phyloP scores from a whole-genome alignment of 2,329 filamentous ascomycete species.

The Alternaria sp. region DNA sequence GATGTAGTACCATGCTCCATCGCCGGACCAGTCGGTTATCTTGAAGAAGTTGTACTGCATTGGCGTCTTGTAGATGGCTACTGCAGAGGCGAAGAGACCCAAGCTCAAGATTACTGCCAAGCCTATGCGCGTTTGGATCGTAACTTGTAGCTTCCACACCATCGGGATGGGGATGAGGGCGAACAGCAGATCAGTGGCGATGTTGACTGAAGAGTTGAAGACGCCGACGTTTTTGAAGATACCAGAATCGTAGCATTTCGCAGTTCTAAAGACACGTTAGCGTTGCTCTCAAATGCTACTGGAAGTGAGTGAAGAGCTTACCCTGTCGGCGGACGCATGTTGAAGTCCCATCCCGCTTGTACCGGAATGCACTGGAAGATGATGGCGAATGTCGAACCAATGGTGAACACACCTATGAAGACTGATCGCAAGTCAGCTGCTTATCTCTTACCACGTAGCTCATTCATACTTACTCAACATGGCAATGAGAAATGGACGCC shows the following conservation, averaged over 20 bases:
- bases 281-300: no score
- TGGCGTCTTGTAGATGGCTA: constrained; percentile 30
- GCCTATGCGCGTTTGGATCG: constrained; percentile 49
- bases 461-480: constrained; percentile 48
- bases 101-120: constrained; percentile 43
- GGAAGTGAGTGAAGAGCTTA: not conserved
- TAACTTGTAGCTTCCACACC: constrained; percentile 52
- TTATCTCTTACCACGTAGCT: not conserved
- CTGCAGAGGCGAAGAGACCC: constrained; percentile 45
- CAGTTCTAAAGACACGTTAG: constrained; percentile 14
- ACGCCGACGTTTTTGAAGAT: constrained; percentile 56
- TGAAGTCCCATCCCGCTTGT: constrained; percentile 52
- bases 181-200: constrained; percentile 50
- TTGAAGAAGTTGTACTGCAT: constrained; percentile 40
- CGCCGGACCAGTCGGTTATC: constrained; percentile 34
- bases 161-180: constrained; percentile 53
- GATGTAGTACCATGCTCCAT: constrained; percentile 34
- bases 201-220: constrained; percentile 54
- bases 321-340: constrained; percentile 28
- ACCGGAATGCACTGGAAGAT: constrained; percentile 49
- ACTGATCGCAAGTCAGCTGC: constrained; percentile 7
- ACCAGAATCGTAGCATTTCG: constrained; percentile 40
- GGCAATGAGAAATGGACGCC: constrained; percentile 51
- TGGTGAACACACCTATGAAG: constrained; percentile 32
- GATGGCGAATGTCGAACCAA: constrained; percentile 31